Conservation (phyloP, 192 early-diverging fungal species). For the Borealophlyctis nickersoniae region DNA sequence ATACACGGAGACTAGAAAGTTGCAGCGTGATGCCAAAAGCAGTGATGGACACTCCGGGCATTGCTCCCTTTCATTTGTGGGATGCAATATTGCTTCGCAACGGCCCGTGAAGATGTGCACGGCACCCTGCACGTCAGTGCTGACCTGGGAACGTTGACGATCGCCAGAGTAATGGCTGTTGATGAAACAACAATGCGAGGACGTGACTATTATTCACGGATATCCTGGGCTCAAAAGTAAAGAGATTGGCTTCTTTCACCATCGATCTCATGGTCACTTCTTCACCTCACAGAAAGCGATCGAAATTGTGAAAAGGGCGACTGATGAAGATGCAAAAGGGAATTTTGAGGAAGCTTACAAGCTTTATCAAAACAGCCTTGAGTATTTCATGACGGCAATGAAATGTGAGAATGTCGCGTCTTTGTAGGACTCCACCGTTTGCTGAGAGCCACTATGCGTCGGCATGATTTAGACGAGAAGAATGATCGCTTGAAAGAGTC, state of each 20-base stretch:
- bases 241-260: neutral
- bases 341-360: constrained; percentile 91
- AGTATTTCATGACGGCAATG: constrained; percentile 91
- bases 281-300: constrained; percentile 81
- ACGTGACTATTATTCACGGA: too few species aligned
- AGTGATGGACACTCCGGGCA: too few species aligned
- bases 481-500: constrained; percentile 81
- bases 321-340: constrained; percentile 83
- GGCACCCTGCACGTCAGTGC: too few species aligned
- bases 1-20: too few species aligned
- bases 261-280: too few species aligned
- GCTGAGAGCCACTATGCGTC: neutral
- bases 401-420: constrained; percentile 72
- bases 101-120: too few species aligned
- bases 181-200: too few species aligned
- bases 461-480: constrained; percentile 76
- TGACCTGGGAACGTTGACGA: too few species aligned
- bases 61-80: too few species aligned
- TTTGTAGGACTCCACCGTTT: neutral
- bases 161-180: too few species aligned
- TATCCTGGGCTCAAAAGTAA: neutral
- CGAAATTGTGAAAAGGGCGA: constrained; percentile 89
- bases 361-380: constrained; percentile 83
- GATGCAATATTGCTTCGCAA: too few species aligned
- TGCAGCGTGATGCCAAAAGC: too few species aligned